Percentiles rank a stretch among this genome's conserved stretches.
Evolutionary conservation across 495 filamentous ascomycete species (phyloP).

Genomic region (Tuber calosporum): DNA sequence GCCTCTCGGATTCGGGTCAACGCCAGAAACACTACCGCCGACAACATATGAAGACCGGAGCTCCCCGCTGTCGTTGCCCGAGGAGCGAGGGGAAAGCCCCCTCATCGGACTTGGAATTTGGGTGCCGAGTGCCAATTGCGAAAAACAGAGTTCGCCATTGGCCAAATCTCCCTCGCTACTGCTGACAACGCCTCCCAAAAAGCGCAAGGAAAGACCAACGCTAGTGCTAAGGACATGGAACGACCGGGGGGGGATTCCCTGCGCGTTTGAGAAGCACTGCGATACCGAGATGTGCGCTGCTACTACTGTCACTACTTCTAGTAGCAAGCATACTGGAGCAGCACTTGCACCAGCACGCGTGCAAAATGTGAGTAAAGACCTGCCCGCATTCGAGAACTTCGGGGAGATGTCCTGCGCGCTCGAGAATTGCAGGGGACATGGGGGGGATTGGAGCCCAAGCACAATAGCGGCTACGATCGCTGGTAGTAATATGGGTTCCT

Average conservation of each 20-base stretch:
- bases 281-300: neutral
- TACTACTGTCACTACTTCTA: no score
- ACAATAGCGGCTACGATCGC: neutral
- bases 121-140: neutral
- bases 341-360: neutral
- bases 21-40: neutral
- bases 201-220: neutral
- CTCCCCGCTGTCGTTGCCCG: neutral
- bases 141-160: neutral
- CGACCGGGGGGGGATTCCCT: neutral
- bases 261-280: neutral
- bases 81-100: neutral
- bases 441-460: neutral
- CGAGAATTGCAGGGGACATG: neutral
- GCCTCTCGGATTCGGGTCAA: neutral
- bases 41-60: neutral
- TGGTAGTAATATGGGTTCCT: neutral
- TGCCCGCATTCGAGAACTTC: neutral
- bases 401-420: neutral
- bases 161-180: neutral
- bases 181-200: neutral
- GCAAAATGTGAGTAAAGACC: neutral
- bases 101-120: neutral
- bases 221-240: neutral
- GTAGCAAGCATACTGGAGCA: neutral